Base-by-base conservation (phyloP, 2,329 filamentous ascomycete species). In the Fusarium nisikadoi region DNA sequence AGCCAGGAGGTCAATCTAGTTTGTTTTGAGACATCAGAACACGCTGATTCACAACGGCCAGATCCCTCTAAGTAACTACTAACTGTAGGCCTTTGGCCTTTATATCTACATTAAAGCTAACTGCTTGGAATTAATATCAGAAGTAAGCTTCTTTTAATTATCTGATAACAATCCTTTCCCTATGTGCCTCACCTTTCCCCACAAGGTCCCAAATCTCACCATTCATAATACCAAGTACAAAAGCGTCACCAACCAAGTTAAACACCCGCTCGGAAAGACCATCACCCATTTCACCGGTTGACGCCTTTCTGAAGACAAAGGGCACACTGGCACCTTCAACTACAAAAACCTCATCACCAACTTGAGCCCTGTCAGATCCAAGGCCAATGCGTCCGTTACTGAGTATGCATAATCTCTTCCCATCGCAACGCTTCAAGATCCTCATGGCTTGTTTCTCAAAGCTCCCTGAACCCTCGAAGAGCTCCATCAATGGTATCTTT, bases 91-190 rank as follows among this genome's bases (percentile, higher is more conserved):
- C 23, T 43, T 8, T 5, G 25, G 23, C 14, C 16, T 13, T 12
- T 3, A 25, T 10, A 8, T 9, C 23, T 13, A 19, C 17, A 5
- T 8, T 5, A 20, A 1, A 14, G 11, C 14, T 2, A 10, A 29
- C 12, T 7, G 5, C 12, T 3, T 46, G 0, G 14, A 5, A 2
- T 14, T 2, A 0, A 27, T 20, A 27, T 14, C 0, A 9, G 11
- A 13, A 27, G 12, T 0, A 6, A 4, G 8, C n/a, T 8, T 20
- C 6, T 16, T 8, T 20, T 0, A 3, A 5, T 29, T 3, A 47
- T 17, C 27, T 47, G 0, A 47, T n/a, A 4, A 10, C n/a, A 17
- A 17, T 6, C 2, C 1, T n/a, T n/a, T 31, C 45, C 12, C 27
- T 6, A 1, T n/a, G 5, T 8, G 3, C 13, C 27, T 29, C 7